Evolutionary conservation across 129 eudicot species (phyloP).

Genomic region (Centella asiatica): DNA sequence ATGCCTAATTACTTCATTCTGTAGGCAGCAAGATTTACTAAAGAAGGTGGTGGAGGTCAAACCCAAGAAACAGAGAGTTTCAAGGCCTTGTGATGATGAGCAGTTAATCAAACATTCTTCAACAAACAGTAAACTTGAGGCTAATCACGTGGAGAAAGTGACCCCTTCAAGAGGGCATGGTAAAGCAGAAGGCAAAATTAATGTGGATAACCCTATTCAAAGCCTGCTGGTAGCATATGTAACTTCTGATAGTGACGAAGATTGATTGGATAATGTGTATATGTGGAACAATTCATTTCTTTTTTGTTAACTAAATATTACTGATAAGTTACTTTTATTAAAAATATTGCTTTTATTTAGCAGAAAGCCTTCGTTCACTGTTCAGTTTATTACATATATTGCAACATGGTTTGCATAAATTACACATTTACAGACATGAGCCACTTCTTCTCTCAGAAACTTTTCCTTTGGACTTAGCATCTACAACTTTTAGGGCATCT

Average conservation of each 20-base stretch:
- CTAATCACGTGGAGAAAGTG: constrained; percentile 18
- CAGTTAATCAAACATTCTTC: constrained; percentile 15
- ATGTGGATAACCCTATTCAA: constrained; percentile 48
- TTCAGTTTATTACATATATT: background rate
- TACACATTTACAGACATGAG: background rate
- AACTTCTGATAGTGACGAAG: constrained; percentile 84
- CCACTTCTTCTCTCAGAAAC: background rate
- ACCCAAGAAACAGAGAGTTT: constrained; percentile 63
- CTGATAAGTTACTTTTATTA: background rate
- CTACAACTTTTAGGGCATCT: constrained; percentile 25
- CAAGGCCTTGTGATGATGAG: constrained; percentile 23
- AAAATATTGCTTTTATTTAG: constrained; percentile 4
- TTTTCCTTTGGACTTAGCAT: constrained; percentile 21
- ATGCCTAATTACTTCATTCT: too few relatives aligned
- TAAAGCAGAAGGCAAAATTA: constrained; percentile 19
- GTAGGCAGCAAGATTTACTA: constrained; percentile 86
- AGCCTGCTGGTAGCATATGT: constrained; percentile 74
- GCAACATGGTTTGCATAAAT: background rate
- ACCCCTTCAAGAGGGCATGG: constrained; percentile 4
- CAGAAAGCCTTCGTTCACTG: background rate
- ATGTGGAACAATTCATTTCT: constrained; percentile 8
- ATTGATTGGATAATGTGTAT: constrained; percentile 20
- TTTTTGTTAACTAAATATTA: background rate
- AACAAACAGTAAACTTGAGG: constrained; percentile 13
- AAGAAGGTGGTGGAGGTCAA: constrained; percentile 81